Percentiles rank a stretch among this genome's conserved stretches.
phyloP scores from a whole-genome alignment of 768 basidiomycete species.

The Calocera cornea region DNA sequence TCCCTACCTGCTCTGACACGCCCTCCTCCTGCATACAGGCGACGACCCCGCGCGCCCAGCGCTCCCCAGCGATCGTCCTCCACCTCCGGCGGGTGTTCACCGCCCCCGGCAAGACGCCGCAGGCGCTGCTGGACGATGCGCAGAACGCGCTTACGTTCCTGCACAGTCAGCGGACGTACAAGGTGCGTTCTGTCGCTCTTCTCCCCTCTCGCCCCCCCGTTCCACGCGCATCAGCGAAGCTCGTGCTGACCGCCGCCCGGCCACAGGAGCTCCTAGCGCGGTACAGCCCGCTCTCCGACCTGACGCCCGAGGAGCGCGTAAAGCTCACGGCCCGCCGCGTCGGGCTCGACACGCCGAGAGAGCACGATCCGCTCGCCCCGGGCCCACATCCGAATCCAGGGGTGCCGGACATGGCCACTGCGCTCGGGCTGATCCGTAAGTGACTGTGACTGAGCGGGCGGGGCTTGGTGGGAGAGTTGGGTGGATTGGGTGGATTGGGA shows the following conservation, averaged over 20 bases:
- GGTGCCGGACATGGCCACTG: no score
- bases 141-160: conserved; percentile 50
- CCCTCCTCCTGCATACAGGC: neutral
- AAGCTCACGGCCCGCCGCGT: conserved; percentile 76
- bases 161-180: conserved; percentile 58
- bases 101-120: neutral
- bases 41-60: neutral
- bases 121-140: neutral
- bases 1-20: neutral
- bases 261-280: conserved; percentile 60
- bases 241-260: neutral
- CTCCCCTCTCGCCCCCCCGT: neutral
- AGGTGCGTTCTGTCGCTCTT: conserved; percentile 33
- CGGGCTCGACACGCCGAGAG: conserved; percentile 68
- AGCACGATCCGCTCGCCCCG: conserved; percentile 21
- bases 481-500: no score
- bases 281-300: conserved; percentile 74
- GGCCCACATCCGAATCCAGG: no score
- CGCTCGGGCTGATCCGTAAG: no score
- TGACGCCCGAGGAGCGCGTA: conserved; percentile 67
- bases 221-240: no score
- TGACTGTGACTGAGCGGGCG: no score
- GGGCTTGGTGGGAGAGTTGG: no score
- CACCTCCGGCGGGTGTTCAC: neutral
- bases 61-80: neutral